These are phyloP conservation scores for Hypoxylon cercidicola DNA, from an alignment of 495 filamentous ascomycete species.

Conservation along the genomic window DNA sequence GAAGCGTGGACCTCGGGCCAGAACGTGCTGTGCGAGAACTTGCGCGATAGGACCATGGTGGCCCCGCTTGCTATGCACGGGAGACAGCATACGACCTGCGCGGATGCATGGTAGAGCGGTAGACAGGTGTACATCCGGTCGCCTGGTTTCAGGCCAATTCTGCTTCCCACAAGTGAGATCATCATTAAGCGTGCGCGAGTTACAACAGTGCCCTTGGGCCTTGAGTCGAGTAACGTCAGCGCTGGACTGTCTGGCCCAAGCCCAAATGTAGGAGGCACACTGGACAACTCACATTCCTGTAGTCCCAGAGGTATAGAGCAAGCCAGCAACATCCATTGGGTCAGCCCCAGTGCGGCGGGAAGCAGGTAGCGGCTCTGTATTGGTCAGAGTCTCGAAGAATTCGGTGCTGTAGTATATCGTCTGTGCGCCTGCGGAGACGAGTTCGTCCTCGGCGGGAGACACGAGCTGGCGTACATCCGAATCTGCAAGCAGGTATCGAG, in stretches of 20 bases:
- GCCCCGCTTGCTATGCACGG: conserved; percentile 63
- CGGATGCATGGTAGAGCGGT: conserved; percentile 83
- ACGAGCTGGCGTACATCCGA: conserved; percentile 42
- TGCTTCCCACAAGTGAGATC: conserved; percentile 22
- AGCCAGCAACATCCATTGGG: conserved; percentile 10
- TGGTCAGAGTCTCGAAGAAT: conserved; percentile 24
- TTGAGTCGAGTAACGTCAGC: too few species aligned
- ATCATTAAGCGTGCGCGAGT: conserved; percentile 43
- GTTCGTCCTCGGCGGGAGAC: conserved; percentile 43
- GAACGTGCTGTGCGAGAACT: conserved; percentile 76
- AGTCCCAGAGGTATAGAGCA: conserved; percentile 55
- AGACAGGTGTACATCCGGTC: conserved; percentile 80
- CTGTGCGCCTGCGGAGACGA: conserved; percentile 35
- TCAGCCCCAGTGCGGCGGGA: conserved; percentile 24
- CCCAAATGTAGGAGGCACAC: too few species aligned
- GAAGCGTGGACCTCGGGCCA: conserved; percentile 78
- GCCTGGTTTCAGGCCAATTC: conserved; percentile 22
- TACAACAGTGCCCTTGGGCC: conserved; percentile 56
- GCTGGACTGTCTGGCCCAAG: too few species aligned
- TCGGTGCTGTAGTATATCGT: conserved; percentile 44
- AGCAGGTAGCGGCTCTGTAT: conserved; percentile 34
- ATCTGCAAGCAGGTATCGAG: conserved; percentile 48
- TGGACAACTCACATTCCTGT: conserved; percentile 51
- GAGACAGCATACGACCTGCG: conserved; percentile 63
- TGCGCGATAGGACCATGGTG: conserved; percentile 71